phyloP scores from a whole-genome alignment of 441 rosid species.

The Francoa sonchifolia region DNA sequence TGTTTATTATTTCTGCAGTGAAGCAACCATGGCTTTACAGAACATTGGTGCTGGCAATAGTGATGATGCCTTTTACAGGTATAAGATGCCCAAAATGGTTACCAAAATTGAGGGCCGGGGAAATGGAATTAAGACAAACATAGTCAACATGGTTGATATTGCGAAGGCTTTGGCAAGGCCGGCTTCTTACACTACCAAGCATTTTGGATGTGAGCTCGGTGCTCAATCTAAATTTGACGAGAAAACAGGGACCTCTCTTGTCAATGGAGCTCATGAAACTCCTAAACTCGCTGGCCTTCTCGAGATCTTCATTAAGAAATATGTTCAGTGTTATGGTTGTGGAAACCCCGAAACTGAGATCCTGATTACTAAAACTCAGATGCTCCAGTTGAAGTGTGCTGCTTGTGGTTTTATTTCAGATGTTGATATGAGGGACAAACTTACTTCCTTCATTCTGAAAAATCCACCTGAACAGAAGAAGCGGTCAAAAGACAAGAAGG shows the following conservation, averaged over 20 bases:
- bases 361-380: slow-evolving; percentile 60
- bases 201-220: slow-evolving; percentile 89
- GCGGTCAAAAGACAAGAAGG: slow-evolving; percentile 57
- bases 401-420: slow-evolving; percentile 84
- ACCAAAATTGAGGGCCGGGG: slow-evolving; percentile 96
- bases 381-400: slow-evolving; percentile 72
- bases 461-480: slow-evolving; percentile 86
- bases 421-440: slow-evolving; percentile 88
- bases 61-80: slow-evolving; percentile 93
- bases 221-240: slow-evolving; percentile 92
- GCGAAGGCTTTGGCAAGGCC: slow-evolving; percentile 91
- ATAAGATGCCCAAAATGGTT: slow-evolving; percentile 93
- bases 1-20: too few species aligned
- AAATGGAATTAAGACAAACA: slow-evolving; percentile 87
- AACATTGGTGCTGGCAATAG: slow-evolving; percentile 87
- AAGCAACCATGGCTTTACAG: slow-evolving; percentile 61
- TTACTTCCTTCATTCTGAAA: slow-evolving; percentile 65
- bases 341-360: slow-evolving; percentile 90
- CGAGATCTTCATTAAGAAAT: slow-evolving; percentile 80
- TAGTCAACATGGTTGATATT: slow-evolving; percentile 87
- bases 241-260: slow-evolving; percentile 67
- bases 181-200: slow-evolving; percentile 71
- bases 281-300: slow-evolving; percentile 65
- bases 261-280: slow-evolving; percentile 80
- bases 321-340: slow-evolving; percentile 92